These are phyloP conservation scores for Lasiodiplodia sp. DNA, from an alignment of 2,329 filamentous ascomycete species.

Conservation along the genomic window DNA sequence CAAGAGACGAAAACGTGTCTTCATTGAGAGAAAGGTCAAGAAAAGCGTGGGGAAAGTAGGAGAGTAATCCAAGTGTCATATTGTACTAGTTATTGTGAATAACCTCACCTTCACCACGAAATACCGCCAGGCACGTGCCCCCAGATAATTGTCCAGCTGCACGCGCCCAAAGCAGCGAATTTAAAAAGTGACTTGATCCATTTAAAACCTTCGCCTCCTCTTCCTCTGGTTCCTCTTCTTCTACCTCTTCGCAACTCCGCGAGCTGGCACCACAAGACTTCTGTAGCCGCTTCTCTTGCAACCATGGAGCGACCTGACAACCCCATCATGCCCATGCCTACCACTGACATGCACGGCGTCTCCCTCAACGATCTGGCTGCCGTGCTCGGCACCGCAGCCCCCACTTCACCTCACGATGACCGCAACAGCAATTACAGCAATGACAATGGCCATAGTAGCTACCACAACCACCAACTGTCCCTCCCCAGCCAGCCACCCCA, in stretches of 20 bases:
- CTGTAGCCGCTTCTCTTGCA: background rate
- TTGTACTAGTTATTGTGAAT: too few relatives aligned
- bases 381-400: too few relatives aligned
- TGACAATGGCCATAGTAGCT: too few relatives aligned
- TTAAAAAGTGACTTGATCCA: background rate
- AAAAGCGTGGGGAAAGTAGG: too few relatives aligned
- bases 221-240: background rate
- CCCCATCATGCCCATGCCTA: background rate
- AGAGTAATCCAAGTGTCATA: too few relatives aligned
- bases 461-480: too few relatives aligned
- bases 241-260: background rate
- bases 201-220: background rate
- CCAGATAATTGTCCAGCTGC: background rate
- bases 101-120: too few relatives aligned
- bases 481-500: too few relatives aligned
- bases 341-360: background rate
- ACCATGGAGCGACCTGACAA: background rate
- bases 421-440: background rate
- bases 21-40: too few relatives aligned
- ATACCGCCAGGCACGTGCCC: background rate
- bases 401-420: too few relatives aligned
- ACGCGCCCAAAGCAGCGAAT: background rate
- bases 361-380: background rate
- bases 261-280: background rate
- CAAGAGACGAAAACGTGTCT: too few relatives aligned